These are phyloP conservation scores for Gaeumannomyces tritici DNA, from an alignment of 2,329 filamentous ascomycete species.

Conservation along the genomic window DNA sequence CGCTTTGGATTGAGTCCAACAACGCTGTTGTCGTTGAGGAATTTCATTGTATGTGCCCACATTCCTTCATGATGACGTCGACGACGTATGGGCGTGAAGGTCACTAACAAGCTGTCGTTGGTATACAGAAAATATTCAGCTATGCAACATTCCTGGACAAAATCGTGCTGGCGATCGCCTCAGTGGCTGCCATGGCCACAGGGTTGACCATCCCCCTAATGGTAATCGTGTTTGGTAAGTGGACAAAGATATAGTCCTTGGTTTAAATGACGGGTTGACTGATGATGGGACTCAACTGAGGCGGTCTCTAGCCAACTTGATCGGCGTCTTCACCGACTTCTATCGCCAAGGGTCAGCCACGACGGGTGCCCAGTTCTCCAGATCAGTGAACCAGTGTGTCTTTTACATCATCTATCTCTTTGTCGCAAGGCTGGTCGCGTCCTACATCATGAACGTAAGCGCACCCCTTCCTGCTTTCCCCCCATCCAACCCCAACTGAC, in stretches of 20 bases:
- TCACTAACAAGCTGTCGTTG: background rate
- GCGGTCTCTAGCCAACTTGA: constrained; percentile 15
- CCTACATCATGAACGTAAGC: constrained; percentile 34
- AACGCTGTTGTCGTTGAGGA: background rate
- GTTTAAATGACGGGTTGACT: background rate
- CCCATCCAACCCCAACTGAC: background rate
- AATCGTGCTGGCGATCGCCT: constrained; percentile 34
- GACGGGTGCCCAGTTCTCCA: constrained; percentile 16
- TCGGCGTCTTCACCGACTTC: constrained; percentile 21
- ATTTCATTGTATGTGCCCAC: constrained; percentile 1
- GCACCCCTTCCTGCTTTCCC: no score
- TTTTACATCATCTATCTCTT: constrained; percentile 65
- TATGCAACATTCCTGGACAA: constrained; percentile 46
- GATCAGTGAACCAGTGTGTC: constrained; percentile 19
- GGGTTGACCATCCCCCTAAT: constrained; percentile 49
- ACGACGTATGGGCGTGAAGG: no score
- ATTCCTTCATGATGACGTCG: no score
- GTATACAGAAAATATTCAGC: constrained; percentile 32
- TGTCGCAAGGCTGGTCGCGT: constrained; percentile 50
- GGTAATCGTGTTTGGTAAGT: constrained; percentile 49
- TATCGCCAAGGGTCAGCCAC: constrained; percentile 13
- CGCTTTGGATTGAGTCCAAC: constrained; percentile 1
- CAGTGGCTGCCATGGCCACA: constrained; percentile 39
- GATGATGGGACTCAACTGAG: background rate
- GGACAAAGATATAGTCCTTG: constrained; percentile 16